phyloP scores from a whole-genome alignment of 2,329 filamentous ascomycete genomes.

The Exophiala sideris region DNA sequence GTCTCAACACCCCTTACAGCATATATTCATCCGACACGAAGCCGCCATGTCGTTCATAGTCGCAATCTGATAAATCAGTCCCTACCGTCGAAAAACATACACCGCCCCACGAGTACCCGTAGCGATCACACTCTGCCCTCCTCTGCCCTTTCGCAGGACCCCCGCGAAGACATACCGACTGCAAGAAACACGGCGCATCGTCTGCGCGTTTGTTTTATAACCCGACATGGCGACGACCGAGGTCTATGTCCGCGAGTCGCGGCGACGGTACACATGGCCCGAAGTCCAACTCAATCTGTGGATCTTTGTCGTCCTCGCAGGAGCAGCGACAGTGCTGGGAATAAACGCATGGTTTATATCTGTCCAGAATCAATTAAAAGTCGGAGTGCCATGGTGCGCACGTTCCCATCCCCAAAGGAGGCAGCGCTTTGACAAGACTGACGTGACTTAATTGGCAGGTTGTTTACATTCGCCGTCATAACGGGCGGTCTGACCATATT shows the following conservation, averaged over 20 bases:
- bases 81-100: too few species aligned
- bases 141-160: too few species aligned
- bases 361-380: constrained; percentile 53
- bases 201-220: neutral
- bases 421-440: neutral
- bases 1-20: too few species aligned
- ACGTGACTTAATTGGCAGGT: constrained; percentile 41
- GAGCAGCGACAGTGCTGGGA: constrained; percentile 56
- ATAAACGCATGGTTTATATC: constrained; percentile 60
- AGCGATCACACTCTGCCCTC: too few species aligned
- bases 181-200: too few species aligned
- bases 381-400: constrained; percentile 59
- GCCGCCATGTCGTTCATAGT: too few species aligned
- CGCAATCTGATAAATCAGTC: too few species aligned
- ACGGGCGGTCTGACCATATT: constrained; percentile 55
- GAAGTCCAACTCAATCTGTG: constrained; percentile 63
- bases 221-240: constrained; percentile 33
- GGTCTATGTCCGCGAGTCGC: constrained; percentile 32
- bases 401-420: neutral
- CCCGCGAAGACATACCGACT: too few species aligned
- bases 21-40: too few species aligned
- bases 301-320: constrained; percentile 60
- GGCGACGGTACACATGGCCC: constrained; percentile 59
- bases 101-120: too few species aligned
- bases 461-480: constrained; percentile 63